Evolutionary conservation across 176 grass and related monocot species (phyloP), one percentile per base, ranked within the genome.

Genomic region (Chloris gayana): DNA sequence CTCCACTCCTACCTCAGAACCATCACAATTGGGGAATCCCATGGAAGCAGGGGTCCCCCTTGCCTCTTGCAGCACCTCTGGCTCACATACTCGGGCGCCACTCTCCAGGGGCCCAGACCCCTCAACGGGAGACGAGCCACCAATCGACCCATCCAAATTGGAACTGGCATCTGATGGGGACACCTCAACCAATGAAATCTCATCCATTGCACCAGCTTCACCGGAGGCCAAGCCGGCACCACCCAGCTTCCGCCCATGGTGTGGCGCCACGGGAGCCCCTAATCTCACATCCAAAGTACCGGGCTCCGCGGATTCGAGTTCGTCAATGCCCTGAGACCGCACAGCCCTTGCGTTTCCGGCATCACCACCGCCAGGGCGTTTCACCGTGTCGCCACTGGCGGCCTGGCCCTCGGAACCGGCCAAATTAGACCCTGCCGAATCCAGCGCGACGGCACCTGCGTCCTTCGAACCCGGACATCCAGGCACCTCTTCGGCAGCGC

Each of bases 101-200:
- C 31, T 60, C 10, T 67, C 85, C 29, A 25, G 65, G 64, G 76
- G 22, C 49, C 65, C 58, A 38, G 81, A n/a, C 25, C 47, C 49
- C 25, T 68, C 50, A 78, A 62, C 61, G 14, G 61, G 32, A 38
- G 47, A 35, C 38, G 72, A 77, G 6, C 81, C 72, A 61, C 60
- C 24, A 61, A 39, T 85, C 30, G 29, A 18, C 22, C 33, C 33
- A 56, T 90, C 76, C 67, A 81, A 39, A 72, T 66, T 84, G 0
- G 80, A 80, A 86, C 58, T 82, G 53, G 39, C 53, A 10, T 26
- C 78, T 59, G 91, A 91, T 6, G 82, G 74, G 27, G 88, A 83
- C 88, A 10, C n/a, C 80, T 80, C 56, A 76, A 81, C 70, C 32
- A 67, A 58, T 78, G 56, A 81, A 79, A 73, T 76, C 56, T 25